Evolutionary conservation across 1,139 yeast genomes (phyloP), one percentile per base, ranked within the genome.

Genomic region (Debaryomyces psychrophilus): DNA sequence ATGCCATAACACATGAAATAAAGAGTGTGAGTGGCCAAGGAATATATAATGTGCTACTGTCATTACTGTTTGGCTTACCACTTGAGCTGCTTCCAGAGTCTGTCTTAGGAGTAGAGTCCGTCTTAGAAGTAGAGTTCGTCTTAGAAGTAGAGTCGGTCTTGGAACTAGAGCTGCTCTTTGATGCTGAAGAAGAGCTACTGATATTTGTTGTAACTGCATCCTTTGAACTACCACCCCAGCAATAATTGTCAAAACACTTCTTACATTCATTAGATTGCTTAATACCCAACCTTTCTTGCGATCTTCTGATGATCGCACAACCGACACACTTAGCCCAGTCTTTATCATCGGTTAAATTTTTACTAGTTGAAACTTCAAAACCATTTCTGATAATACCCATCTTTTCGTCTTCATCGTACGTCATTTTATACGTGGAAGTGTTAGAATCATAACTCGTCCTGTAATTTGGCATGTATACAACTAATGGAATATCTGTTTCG

Each of bases 241-340:
- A 74, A 54, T 73, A 74, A 5, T 61, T 50, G 14, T 61, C 50
- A 51, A 74, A 74, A 47, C 79, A 74, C 44, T 63, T 51, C 44
- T 65, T 57, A 49, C 79, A 74, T 49, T 73, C 73, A 28, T 68
- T 72, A 1, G 72, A 62, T 50, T 71, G 78, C 29, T 66, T 64
- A 31, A 64, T 46, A 2, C 68, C 68, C 42, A 64, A 58, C 47
- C 79, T 57, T 54, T 74, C 78, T 53, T 74, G 77, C 5, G 68
- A 64, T 53, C 79, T 59, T 52, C 77, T 61, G 34, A 74, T 71
- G 20, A 74, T 65, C 4, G 79, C 79, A 61, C 79, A 74, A 3
- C 77, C 79, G 12, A 74, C 75, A 58, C 79, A 74, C 1, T 67
- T 66, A 5, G 69, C 64, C 77, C 77, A 74, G 17, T 66, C 55